phyloP scores from a whole-genome alignment of 1,284 basidiomycete genomes.

The Spongiforma sp. region DNA sequence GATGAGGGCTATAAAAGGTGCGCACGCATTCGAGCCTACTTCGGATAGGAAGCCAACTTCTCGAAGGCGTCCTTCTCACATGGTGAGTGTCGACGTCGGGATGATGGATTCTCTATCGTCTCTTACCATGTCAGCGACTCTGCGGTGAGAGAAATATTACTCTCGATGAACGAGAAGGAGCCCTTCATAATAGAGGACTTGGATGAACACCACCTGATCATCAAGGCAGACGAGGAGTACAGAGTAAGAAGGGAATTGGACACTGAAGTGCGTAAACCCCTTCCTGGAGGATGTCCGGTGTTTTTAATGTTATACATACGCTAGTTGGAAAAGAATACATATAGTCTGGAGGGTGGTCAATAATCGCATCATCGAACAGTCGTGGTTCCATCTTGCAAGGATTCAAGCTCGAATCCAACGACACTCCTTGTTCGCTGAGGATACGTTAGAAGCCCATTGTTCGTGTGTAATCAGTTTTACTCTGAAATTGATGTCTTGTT shows the following conservation, averaged over 20 bases:
- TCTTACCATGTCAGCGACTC: conserved; percentile 63
- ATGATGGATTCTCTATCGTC: neutral
- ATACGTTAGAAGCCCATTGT: too few species aligned
- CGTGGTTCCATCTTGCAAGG: neutral
- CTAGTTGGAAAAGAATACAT: conserved; percentile 48
- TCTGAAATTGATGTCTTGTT: too few species aligned
- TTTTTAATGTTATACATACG: conserved; percentile 1
- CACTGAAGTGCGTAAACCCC: conserved; percentile 57
- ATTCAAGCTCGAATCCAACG: neutral
- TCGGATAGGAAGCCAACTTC: conserved; percentile 7
- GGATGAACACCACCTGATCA: conserved; percentile 84
- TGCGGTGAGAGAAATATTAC: conserved; percentile 89
- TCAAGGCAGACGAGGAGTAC: conserved; percentile 82
- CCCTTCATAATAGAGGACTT: conserved; percentile 88
- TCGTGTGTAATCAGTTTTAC: too few species aligned
- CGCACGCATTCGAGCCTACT: conserved; percentile 19
- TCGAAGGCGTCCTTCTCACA: conserved; percentile 71
- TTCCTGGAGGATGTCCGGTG: neutral
- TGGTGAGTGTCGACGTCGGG: conserved; percentile 53
- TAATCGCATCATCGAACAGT: conserved; percentile 4
- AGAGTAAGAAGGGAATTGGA: conserved; percentile 76
- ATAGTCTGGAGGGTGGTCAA: conserved; percentile 42
- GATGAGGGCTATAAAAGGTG: conserved; percentile 74
- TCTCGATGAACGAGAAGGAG: conserved; percentile 80
- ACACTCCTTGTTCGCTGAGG: too few species aligned